Base-by-base conservation (phyloP, 129 eudicot genomes). In the Cynara cardunculus region DNA sequence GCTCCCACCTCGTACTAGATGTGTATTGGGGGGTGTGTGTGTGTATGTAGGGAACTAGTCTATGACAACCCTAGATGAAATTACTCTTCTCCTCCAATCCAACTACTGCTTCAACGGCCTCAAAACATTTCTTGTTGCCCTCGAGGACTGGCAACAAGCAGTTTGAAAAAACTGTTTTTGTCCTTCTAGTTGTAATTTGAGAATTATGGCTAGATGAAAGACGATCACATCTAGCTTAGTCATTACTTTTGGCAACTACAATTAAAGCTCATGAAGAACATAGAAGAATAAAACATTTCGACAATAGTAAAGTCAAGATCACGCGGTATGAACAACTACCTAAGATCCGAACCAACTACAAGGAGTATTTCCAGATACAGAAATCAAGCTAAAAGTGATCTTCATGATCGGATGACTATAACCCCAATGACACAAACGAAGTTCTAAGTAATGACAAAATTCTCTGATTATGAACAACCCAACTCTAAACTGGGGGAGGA, bases 191-290 rank as follows among this genome's bases (percentile, higher is more conserved):
- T 18, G 62, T 25, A 11, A 39, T 21, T 41, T 73, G 77, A 5
- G 77, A 4, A 24, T 21, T 16, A 18, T 76, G 7, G 22, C 49
- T 41, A 25, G 24, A 41, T 53, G 21, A 73, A 25, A 73, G 49
- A 41, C 5, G 64, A 7, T 73, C 22, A 25, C 3, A 39, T 11
- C 37, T 39, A 72, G 62, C 8, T 13, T 73, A 13, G 5, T 30
- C 13, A 75, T 6, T 75, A 75, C 46, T 30, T n/a, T 59, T 76
- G 56, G 80, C 71, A 30, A 61, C 49, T 76, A 26, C 30, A 68
- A 41, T 26, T 68, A n/a, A 26, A 49, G 65, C 65, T 18, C 2
- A n/a, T 18, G 10, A 56, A 49, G 10, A 56, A n/a, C 65, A 56
- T 18, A 56, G 65, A 56, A 56, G n/a, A 18, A 18, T 18, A 56